Evolutionary conservation across 139 green algal genomes (phyloP), one percentile per base, ranked within the genome.

Genomic region (Chlamydomonas applanata): DNA sequence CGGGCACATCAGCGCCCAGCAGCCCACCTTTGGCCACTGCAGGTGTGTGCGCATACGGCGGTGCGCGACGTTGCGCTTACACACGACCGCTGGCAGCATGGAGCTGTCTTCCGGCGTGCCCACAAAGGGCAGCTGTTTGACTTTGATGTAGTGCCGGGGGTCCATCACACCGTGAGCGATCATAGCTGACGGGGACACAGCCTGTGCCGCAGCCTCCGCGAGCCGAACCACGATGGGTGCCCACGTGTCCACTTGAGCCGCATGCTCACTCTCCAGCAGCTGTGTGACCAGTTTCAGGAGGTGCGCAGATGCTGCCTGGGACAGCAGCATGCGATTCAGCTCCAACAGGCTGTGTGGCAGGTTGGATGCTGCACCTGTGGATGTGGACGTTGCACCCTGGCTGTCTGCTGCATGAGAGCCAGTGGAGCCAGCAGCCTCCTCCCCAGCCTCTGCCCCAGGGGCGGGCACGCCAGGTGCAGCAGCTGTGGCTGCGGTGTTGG

Each of bases 61-160:
- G 84, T 97, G 92, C 27, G 89, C 83, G 40, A 96, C 79, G 33
- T 92, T 93, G 75, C 93, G 93, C 71, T 86, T 83, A 40, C 85
- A 87, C 32, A 92, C 90, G 35, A 96, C 80, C 24, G 91, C 92
- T 20, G 73, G 75, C 54, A 94, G 80, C n/a, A 92, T 52, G 52
- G 60, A 79, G 74, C 88, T 93, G 64, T 91, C 84, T 0, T 40
- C 54, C 1, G 88, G 86, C 7, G 20, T 34, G 17, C 79, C 82
- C 14, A 81, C 74, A 27, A 82, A 72, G 14, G 80, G 32, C 17
- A 96, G 69, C 25, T 82, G 79, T 75, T 95, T 94, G 16, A 95
- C 84, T 83, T 93, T 92, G 49, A 94, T 80, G 69, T 91, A 91
- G 36, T 81, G 71, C 2, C 85, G 78, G 2, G 88, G 88, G 69